These are phyloP conservation scores for Arthrobotrys sphaeroides DNA, from an alignment of 2,329 filamentous ascomycete genomes.

Conservation along the genomic window DNA sequence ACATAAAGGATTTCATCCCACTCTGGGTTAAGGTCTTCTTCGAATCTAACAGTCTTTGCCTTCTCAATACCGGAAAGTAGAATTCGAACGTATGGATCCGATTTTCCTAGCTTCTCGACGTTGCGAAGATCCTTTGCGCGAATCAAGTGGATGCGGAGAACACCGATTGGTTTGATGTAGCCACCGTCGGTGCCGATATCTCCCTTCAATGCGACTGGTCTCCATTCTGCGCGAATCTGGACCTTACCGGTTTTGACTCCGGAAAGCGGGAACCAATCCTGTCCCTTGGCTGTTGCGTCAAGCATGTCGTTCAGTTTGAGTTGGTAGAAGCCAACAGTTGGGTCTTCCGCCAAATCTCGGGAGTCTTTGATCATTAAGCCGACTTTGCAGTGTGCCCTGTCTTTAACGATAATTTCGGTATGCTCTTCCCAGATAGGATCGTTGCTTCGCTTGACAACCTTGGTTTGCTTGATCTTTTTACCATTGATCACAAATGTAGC, in stretches of 20 bases:
- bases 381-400: conserved; percentile 87
- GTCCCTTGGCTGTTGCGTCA: conserved; percentile 86
- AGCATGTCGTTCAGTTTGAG: conserved; percentile 95
- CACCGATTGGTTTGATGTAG: conserved; percentile 91
- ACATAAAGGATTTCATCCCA: conserved; percentile 97
- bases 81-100: conserved; percentile 91
- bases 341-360: conserved; percentile 82
- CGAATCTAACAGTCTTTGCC: conserved; percentile 90
- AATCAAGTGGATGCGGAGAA: conserved; percentile 92
- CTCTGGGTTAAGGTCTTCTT: conserved; percentile 92
- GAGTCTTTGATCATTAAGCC: conserved; percentile 96
- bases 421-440: conserved; percentile 95
- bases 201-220: conserved; percentile 86
- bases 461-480: conserved; percentile 86
- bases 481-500: conserved; percentile 87
- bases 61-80: conserved; percentile 90
- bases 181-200: conserved; percentile 76
- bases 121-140: conserved; percentile 85
- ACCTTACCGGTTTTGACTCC: conserved; percentile 83
- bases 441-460: conserved; percentile 95
- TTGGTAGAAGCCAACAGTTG: conserved; percentile 88
- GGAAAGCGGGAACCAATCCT: conserved; percentile 93
- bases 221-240: conserved; percentile 94
- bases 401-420: conserved; percentile 94
- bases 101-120: conserved; percentile 94